Conservation (phyloP, 371 early-diverging fungal species). For the Mortierella sp. region DNA sequence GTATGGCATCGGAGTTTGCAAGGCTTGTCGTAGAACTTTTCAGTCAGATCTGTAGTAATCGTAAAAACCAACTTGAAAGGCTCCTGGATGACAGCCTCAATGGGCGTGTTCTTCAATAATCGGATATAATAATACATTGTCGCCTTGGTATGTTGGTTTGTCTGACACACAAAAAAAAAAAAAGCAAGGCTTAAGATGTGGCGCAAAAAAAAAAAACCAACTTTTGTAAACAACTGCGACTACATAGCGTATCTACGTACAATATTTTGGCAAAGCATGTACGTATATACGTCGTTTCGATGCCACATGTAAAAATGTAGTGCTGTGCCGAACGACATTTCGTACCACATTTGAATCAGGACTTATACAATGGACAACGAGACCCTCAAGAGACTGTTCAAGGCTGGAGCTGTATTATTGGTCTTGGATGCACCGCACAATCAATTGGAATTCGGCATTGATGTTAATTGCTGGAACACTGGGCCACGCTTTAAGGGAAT, state of each 20-base stretch:
- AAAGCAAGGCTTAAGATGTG: constrained; percentile 15
- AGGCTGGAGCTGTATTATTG: constrained; percentile 82
- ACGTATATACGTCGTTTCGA: not conserved
- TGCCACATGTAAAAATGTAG: not conserved
- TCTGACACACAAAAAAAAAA: constrained; percentile 5
- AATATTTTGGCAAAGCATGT: not conserved
- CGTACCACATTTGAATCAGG: not conserved
- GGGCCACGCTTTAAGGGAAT: constrained; percentile 94
- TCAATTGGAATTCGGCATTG: constrained; percentile 90
- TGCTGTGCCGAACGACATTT: not conserved
- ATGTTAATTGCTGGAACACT: constrained; percentile 90
- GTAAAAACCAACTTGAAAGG: constrained; percentile 58
- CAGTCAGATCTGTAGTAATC: constrained; percentile 56
- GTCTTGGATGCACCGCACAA: constrained; percentile 83
- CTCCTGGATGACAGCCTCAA: constrained; percentile 57
- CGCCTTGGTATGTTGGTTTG: not conserved
- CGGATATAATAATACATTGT: constrained; percentile 58
- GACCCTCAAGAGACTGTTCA: constrained; percentile 79
- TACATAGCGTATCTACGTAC: not conserved
- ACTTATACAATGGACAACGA: constrained; percentile 77
- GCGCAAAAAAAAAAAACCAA: not conserved
- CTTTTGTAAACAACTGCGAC: not conserved
- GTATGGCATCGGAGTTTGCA: constrained; percentile 55
- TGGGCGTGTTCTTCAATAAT: constrained; percentile 53
- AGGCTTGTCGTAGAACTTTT: constrained; percentile 49